These are phyloP conservation scores for Rhizoctonia solani DNA, from an alignment of 1,284 basidiomycete species.

Conservation along the genomic window DNA sequence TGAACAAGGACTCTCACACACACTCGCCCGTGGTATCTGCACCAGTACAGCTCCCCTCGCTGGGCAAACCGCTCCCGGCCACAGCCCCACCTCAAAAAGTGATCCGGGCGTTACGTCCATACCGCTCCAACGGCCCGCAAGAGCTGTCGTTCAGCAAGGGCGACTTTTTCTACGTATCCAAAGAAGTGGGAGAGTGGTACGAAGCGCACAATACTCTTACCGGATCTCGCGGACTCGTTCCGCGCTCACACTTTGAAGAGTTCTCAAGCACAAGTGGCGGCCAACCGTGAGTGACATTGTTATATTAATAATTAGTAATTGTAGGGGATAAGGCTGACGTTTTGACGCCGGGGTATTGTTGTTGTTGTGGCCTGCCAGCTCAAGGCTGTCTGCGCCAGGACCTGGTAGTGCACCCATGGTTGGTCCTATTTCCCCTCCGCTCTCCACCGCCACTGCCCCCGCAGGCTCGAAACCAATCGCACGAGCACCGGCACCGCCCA, in stretches of 20 bases:
- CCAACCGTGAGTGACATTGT: constrained; percentile 47
- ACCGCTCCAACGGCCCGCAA: constrained; percentile 76
- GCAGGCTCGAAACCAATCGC: constrained; percentile 22
- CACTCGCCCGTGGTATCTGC: constrained; percentile 47
- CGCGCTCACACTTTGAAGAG: constrained; percentile 83
- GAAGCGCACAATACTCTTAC: constrained; percentile 91
- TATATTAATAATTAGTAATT: neutral
- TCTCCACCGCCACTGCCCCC: constrained; percentile 39
- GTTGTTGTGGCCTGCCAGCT: constrained; percentile 15
- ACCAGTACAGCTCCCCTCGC: constrained; percentile 51
- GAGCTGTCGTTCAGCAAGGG: constrained; percentile 92
- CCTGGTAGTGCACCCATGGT: constrained; percentile 43
- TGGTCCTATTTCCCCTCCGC: constrained; percentile 40
- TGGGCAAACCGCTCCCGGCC: constrained; percentile 64
- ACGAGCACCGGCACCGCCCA: constrained; percentile 43
- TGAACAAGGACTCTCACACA: constrained; percentile 70
- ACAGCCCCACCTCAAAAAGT: constrained; percentile 92
- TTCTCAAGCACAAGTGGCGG: constrained; percentile 68
- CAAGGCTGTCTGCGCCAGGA: constrained; percentile 38
- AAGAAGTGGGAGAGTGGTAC: constrained; percentile 65
- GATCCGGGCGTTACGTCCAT: constrained; percentile 79
- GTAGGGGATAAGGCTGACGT: neutral
- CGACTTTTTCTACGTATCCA: constrained; percentile 96
- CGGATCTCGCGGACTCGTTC: constrained; percentile 89
- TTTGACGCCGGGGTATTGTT: no score